phyloP scores from a whole-genome alignment of 768 basidiomycete genomes.

The Tricholoma saponaceum region DNA sequence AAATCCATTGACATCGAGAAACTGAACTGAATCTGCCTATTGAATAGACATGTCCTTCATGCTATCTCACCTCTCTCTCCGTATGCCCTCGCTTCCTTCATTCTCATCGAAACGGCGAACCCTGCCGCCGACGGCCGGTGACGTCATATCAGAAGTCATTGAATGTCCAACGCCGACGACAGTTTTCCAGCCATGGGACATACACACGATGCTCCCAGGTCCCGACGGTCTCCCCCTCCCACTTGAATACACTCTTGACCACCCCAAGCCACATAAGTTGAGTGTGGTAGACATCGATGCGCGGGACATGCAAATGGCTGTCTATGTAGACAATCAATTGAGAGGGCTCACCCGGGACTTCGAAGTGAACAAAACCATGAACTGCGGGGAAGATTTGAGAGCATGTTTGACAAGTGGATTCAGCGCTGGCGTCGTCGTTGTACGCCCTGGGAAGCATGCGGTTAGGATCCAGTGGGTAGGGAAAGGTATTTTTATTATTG shows the following conservation, averaged over 20 bases:
- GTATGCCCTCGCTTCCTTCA: neutral
- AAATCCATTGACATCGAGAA: neutral
- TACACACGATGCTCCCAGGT: conserved; percentile 13
- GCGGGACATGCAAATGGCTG: conserved; percentile 16
- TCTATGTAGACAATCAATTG: conserved; percentile 15
- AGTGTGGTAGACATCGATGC: conserved; percentile 16
- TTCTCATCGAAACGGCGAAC: neutral
- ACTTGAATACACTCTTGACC: conserved; percentile 17
- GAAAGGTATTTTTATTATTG: conserved; percentile 10
- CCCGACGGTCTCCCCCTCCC: conserved; percentile 13
- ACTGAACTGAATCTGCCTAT: neutral
- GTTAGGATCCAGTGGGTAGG: conserved; percentile 18
- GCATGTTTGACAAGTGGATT: conserved; percentile 13
- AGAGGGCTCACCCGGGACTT: conserved; percentile 13
- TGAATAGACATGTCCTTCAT: neutral
- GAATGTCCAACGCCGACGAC: conserved; percentile 2
- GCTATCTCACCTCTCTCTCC: neutral
- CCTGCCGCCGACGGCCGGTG: neutral
- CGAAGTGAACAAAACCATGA: conserved; percentile 10
- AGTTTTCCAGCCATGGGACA: conserved; percentile 10
- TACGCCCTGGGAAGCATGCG: conserved; percentile 18
- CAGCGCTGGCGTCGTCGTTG: conserved; percentile 13
- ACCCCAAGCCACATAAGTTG: conserved; percentile 12
- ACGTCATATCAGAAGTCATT: neutral
- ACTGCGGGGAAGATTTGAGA: conserved; percentile 14